A percentile compares a stretch with the other conserved stretches of the same genome.
Conservation (phyloP, 768 basidiomycete genomes). For the Hygrocybe punicea region DNA sequence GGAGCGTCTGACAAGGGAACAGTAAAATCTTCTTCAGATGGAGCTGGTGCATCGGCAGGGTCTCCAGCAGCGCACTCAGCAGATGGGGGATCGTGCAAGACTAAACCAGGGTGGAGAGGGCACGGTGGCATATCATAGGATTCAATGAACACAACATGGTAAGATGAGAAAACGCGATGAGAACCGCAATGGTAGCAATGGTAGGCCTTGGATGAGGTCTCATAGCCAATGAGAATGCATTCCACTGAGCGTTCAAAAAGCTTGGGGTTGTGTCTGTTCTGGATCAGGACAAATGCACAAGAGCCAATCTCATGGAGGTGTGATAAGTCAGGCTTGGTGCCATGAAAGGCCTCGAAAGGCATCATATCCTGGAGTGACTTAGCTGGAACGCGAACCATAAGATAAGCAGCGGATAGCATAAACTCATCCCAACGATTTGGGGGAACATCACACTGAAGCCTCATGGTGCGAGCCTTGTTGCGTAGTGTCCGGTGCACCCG, state of each 20-base stretch:
- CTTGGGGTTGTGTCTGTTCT: constrained; percentile 30
- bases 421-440: constrained; percentile 32
- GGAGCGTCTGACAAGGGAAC: too few relatives aligned
- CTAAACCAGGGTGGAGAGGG: neutral
- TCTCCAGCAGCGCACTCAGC: too few relatives aligned
- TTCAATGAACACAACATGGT: constrained; percentile 28
- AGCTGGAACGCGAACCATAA: constrained; percentile 10
- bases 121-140: neutral
- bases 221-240: constrained; percentile 35
- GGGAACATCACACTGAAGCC: constrained; percentile 16
- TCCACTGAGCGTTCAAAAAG: constrained; percentile 11
- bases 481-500: constrained; percentile 35
- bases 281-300: neutral
- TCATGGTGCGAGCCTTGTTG: constrained; percentile 29
- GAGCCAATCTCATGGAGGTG: constrained; percentile 35
- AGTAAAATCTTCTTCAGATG: too few relatives aligned
- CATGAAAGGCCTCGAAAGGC: constrained; percentile 22
- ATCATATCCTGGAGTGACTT: constrained; percentile 8
- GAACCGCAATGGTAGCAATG: constrained; percentile 26
- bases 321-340: constrained; percentile 24
- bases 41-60: too few relatives aligned
- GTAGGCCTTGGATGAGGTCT: constrained; percentile 32
- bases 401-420: constrained; percentile 24
- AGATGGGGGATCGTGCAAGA: neutral
- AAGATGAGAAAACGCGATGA: constrained; percentile 17